These are phyloP conservation scores for Camelina sativa DNA, from an alignment of 345 rosid species.

Conservation along the genomic window DNA sequence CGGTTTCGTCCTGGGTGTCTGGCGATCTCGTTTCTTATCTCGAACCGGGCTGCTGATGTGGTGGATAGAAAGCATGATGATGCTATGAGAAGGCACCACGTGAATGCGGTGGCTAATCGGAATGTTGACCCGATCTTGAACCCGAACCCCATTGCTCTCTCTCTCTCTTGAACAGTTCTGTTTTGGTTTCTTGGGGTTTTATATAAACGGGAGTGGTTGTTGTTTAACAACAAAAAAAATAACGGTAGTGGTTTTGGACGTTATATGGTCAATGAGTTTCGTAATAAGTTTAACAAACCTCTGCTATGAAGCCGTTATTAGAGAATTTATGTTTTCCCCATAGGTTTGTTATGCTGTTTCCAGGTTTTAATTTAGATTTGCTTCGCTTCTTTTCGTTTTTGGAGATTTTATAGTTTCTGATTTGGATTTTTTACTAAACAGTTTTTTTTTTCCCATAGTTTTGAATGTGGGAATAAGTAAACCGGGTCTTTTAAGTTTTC, in stretches of 20 bases:
- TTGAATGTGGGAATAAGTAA: too few species aligned
- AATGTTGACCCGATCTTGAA: neutral
- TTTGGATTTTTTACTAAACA: too few species aligned
- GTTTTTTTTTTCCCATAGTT: too few species aligned
- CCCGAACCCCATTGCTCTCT: slow-evolving; percentile 22
- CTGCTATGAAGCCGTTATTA: neutral
- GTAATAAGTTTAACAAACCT: slow-evolving; percentile 13
- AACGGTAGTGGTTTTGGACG: slow-evolving; percentile 13
- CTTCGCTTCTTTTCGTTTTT: too few species aligned
- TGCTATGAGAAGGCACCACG: slow-evolving; percentile 40
- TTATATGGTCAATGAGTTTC: slow-evolving; percentile 17
- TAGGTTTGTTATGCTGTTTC: neutral
- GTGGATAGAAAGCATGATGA: neutral
- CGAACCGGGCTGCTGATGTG: slow-evolving; percentile 39
- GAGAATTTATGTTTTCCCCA: neutral
- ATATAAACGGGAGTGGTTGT: slow-evolving; percentile 12
- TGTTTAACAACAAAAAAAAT: slow-evolving; percentile 9
- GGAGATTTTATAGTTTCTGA: neutral
- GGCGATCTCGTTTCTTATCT: slow-evolving; percentile 42
- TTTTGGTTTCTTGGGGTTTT: neutral
- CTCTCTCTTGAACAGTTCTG: slow-evolving; percentile 4
- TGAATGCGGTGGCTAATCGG: slow-evolving; percentile 26
- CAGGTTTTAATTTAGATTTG: neutral
- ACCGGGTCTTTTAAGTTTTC: too few species aligned
- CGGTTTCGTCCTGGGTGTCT: slow-evolving; percentile 34